These are phyloP conservation scores for Bacterosira constricta DNA, from an alignment of 108 stramenopile genomes.

Conservation along the genomic window DNA sequence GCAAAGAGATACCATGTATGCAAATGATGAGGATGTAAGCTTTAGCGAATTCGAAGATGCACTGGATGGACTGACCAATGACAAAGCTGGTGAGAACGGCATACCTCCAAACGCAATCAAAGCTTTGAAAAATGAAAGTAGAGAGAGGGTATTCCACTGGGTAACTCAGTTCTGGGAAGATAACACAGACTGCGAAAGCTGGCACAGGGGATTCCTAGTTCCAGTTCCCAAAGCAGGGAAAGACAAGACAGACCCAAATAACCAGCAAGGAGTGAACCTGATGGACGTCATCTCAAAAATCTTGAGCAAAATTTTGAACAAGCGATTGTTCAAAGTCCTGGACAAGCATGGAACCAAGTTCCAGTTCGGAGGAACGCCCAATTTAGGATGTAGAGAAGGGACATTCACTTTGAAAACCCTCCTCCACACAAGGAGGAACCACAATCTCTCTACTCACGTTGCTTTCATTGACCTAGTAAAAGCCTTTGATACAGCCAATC, in stretches of 20 bases:
- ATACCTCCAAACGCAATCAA: conserved; percentile 5
- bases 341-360: background rate
- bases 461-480: conserved; percentile 23
- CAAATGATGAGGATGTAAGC: background rate
- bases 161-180: background rate
- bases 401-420: conserved; percentile 11
- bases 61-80: background rate
- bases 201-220: background rate
- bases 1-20: background rate
- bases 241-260: background rate
- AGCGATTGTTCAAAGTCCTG: background rate
- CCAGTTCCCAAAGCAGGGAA: background rate
- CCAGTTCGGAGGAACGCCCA: conserved; percentile 10
- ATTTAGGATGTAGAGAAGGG: conserved; percentile 5
- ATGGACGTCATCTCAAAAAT: conserved; percentile 6
- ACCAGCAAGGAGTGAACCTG: background rate
- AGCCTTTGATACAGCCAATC: conserved; percentile 27
- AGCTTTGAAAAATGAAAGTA: background rate
- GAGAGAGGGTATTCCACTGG: background rate
- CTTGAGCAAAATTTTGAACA: background rate
- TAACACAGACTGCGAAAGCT: background rate
- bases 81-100: conserved; percentile 5
- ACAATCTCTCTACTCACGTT: background rate
- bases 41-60: background rate
- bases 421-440: background rate